These are phyloP conservation scores for Halophytophthora batemanensis DNA, from an alignment of 352 stramenopile genomes.

Conservation along the genomic window DNA sequence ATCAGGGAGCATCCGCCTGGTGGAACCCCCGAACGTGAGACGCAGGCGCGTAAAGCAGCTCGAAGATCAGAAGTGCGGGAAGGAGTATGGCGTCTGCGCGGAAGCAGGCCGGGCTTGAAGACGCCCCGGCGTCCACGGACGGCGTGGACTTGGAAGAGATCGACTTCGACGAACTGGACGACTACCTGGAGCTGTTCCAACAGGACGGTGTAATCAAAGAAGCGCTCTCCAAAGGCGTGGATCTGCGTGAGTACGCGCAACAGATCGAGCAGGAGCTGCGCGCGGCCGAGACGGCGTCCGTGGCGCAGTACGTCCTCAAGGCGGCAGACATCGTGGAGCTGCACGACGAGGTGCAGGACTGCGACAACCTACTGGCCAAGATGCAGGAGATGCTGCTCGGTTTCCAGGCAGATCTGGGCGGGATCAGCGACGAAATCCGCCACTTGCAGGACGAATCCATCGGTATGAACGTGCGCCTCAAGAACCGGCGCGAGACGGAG, in stretches of 20 bases:
- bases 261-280: constrained; percentile 90
- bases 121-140: constrained; percentile 9
- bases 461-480: constrained; percentile 91
- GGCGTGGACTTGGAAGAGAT: constrained; percentile 83
- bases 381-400: constrained; percentile 98
- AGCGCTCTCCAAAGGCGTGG: constrained; percentile 87
- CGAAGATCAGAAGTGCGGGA: not conserved
- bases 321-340: constrained; percentile 89
- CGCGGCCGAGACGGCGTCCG: constrained; percentile 77
- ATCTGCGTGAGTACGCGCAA: constrained; percentile 87
- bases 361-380: constrained; percentile 94
- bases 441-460: constrained; percentile 95
- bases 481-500: constrained; percentile 95
- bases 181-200: constrained; percentile 94
- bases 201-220: constrained; percentile 92
- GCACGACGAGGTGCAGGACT: constrained; percentile 94
- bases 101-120: constrained; percentile 2
- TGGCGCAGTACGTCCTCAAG: constrained; percentile 87
- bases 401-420: constrained; percentile 97
- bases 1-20: no score
- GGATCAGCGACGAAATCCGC: constrained; percentile 97
- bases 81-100: not conserved
- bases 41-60: not conserved
- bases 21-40: no score
- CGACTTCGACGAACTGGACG: constrained; percentile 92